Evolutionary conservation across 139 green algal species (phyloP), one percentile per base, ranked within the genome.

Genomic region (Nannochloris sp.): DNA sequence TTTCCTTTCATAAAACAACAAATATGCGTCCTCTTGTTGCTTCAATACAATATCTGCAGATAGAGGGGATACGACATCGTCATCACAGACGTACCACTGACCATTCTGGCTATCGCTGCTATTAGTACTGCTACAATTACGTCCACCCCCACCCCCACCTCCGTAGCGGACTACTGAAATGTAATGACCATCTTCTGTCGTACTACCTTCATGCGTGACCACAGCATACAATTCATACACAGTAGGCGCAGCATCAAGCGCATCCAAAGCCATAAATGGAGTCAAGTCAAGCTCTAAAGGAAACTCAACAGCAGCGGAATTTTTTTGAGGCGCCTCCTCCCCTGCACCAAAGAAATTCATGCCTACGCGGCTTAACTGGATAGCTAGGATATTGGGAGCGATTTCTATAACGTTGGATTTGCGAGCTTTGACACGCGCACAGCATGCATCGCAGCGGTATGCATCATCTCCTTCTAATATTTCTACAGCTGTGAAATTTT

Each of bases 161-260:
- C 39, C 7, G 64, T 71, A 8, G 64, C 64, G 4, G 13, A 13
- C 23, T 42, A 27, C 55, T 71, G 44, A 71, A 61, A 23, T 61
- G 61, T 59, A 60, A 29, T 10, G 29, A 71, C 64, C 59, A n/a
- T 42, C 62, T 53, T 56, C 44, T 2, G 34, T 74, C 27, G 42
- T 73, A 60, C 67, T 45, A 6, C 66, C 71, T 4, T 69, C 60
- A 59, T 93, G 86, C 69, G 87, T 78, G 13, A 92, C 44, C 4
- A 94, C 84, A 1, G 56, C 84, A 30, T 81, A 81, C 46, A 93
- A 80, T 4, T 58, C 51, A 78, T 93, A 94, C 6, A 15, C 37
- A 23, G 44, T 54, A 1, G 69, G 65, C 9, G 33, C 27, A 1
- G 8, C 15, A 56, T 82, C 77, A 51, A 77, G 58, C 29, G 34